These are phyloP conservation scores for Cryptococcus sp. DNA, from an alignment of 1,284 basidiomycete genomes.

Conservation along the genomic window DNA sequence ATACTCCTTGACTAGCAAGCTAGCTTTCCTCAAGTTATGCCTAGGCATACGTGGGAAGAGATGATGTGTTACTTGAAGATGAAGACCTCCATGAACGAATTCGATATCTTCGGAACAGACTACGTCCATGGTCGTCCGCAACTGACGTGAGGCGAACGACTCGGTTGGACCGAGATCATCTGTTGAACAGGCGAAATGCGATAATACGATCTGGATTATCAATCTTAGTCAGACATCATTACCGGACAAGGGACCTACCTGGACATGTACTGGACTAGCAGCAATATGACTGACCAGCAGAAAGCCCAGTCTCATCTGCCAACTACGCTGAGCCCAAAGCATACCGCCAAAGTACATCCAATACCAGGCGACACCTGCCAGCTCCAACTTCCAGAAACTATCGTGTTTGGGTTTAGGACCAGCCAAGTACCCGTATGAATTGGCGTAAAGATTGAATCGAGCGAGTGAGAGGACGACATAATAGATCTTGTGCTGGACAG, in stretches of 20 bases:
- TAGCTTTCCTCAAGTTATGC: conserved; percentile 82
- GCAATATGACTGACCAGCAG: conserved; percentile 54
- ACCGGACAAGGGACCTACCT: conserved; percentile 38
- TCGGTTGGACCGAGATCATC: conserved; percentile 85
- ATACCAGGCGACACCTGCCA: conserved; percentile 52
- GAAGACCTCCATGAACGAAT: conserved; percentile 86
- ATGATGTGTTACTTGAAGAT: conserved; percentile 96
- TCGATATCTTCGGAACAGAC: conserved; percentile 76
- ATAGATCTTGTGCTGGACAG: conserved; percentile 85
- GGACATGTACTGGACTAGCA: conserved; percentile 55
- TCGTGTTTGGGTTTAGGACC: conserved; percentile 45
- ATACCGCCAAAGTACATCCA: conserved; percentile 54
- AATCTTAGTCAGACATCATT: conserved; percentile 1
- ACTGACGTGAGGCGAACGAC: conserved; percentile 86
- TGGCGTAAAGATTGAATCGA: conserved; percentile 91
- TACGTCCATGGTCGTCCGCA: conserved; percentile 95
- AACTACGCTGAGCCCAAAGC: conserved; percentile 46
- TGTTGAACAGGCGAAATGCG: conserved; percentile 95
- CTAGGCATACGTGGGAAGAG: conserved; percentile 92
- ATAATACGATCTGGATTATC: conserved; percentile 80
- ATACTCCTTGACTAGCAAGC: conserved; percentile 76
- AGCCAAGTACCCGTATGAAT: conserved; percentile 75
- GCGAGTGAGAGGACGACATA: conserved; percentile 88
- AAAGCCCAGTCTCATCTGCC: conserved; percentile 50
- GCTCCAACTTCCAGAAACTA: conserved; percentile 48